A percentile compares a stretch with the other conserved stretches of the same genome.
These are phyloP conservation scores for Macrophomina phaseolina DNA, from an alignment of 2,329 filamentous ascomycete species.

Conservation along the genomic window DNA sequence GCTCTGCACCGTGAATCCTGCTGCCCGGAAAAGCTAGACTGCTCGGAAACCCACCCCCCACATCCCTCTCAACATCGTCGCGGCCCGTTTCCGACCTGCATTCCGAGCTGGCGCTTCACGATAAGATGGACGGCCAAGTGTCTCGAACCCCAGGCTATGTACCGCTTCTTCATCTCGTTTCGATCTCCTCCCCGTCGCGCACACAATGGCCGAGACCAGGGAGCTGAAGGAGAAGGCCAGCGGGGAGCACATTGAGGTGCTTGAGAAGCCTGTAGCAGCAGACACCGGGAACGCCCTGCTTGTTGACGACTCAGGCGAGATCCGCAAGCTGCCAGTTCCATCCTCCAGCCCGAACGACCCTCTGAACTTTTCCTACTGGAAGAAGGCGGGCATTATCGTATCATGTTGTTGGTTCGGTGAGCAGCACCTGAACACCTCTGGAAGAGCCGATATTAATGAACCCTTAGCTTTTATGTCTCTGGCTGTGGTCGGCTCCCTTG, in stretches of 20 bases:
- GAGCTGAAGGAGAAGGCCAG: constrained; percentile 20
- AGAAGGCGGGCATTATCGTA: constrained; percentile 32
- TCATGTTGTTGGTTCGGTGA: constrained; percentile 41
- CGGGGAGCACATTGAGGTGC: constrained; percentile 12
- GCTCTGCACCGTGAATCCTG: background rate
- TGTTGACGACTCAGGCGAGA: constrained; percentile 30
- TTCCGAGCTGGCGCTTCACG: constrained; percentile 2
- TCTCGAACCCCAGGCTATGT: background rate
- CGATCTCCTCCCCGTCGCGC: background rate
- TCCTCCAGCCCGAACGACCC: constrained; percentile 33
- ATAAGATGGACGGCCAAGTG: background rate
- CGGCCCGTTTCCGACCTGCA: constrained; percentile 8
- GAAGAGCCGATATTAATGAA: background rate
- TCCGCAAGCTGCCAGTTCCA: constrained; percentile 34
- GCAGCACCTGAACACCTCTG: background rate
- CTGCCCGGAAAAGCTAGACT: background rate
- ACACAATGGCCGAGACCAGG: constrained; percentile 12
- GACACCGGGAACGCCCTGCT: constrained; percentile 31
- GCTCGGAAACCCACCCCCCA: background rate
- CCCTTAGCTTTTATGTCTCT: background rate
- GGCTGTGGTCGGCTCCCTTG: constrained; percentile 4
- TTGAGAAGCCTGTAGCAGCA: background rate
- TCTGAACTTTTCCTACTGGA: constrained; percentile 35
- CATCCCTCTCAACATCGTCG: background rate
- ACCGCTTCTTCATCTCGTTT: background rate